These are phyloP conservation scores for Chaetoscypha palmicola DNA, from an alignment of 2,329 filamentous ascomycete genomes.

Conservation along the genomic window DNA sequence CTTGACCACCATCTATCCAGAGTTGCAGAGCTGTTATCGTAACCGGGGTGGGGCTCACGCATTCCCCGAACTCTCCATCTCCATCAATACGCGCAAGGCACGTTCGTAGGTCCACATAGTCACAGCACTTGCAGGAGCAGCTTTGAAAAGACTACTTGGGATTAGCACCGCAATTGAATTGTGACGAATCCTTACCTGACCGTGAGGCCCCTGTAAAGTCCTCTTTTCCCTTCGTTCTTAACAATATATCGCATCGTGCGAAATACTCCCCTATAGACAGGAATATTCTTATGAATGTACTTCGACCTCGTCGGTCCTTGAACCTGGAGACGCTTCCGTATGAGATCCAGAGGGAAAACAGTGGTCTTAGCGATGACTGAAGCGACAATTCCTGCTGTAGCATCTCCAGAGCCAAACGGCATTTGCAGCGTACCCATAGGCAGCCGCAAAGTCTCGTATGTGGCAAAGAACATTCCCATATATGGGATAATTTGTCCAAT, in stretches of 20 bases:
- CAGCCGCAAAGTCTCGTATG: slow-evolving; percentile 70
- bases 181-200: slow-evolving; percentile 45
- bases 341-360: slow-evolving; percentile 88
- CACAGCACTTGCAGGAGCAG: slow-evolving; percentile 71
- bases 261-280: slow-evolving; percentile 64
- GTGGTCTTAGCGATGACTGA: slow-evolving; percentile 79
- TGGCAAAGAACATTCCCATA: slow-evolving; percentile 93
- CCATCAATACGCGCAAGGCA: slow-evolving; percentile 36
- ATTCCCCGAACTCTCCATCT: slow-evolving; percentile 15
- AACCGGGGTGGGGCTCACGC: background rate
- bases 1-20: too few species aligned
- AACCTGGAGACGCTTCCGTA: slow-evolving; percentile 88
- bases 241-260: slow-evolving; percentile 63
- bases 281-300: slow-evolving; percentile 85
- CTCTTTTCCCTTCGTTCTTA: slow-evolving; percentile 64
- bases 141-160: slow-evolving; percentile 64
- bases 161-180: background rate
- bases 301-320: slow-evolving; percentile 76
- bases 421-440: slow-evolving; percentile 49
- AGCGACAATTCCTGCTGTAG: slow-evolving; percentile 71
- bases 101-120: slow-evolving; percentile 74
- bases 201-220: slow-evolving; percentile 79
- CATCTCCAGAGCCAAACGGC: slow-evolving; percentile 73
- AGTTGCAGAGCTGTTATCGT: too few species aligned
- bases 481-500: slow-evolving; percentile 86